Conservation (phyloP, 2,329 filamentous ascomycete species). For the Xylaria sp. region DNA sequence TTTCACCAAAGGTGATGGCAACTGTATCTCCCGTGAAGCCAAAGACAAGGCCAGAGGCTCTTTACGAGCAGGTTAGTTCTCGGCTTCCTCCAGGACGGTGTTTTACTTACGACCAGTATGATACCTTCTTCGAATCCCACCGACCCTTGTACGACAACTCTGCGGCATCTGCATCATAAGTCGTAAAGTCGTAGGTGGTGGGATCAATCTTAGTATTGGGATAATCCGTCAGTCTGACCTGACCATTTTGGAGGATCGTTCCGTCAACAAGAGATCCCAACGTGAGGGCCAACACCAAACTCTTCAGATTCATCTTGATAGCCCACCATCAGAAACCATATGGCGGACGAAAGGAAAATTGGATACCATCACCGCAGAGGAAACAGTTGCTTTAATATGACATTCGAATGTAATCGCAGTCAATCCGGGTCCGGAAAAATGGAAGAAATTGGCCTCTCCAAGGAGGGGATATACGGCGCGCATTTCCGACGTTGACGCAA, state of each 20-base stretch:
- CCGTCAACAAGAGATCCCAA: conserved; percentile 19
- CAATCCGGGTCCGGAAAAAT: neutral
- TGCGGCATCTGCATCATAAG: conserved; percentile 45
- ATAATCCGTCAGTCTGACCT: conserved; percentile 38
- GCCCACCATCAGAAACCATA: neutral
- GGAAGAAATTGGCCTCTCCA: conserved; percentile 3
- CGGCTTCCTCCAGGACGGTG: neutral
- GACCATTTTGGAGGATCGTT: conserved; percentile 39
- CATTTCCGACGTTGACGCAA: conserved; percentile 11
- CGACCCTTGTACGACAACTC: conserved; percentile 58
- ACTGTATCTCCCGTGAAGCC: conserved; percentile 50
- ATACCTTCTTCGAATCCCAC: conserved; percentile 56
- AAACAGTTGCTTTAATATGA: neutral
- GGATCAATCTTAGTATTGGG: conserved; percentile 37
- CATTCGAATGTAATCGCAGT: conserved; percentile 5
- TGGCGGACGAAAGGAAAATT: neutral
- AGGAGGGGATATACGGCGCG: conserved; percentile 6
- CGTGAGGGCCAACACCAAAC: conserved; percentile 12
- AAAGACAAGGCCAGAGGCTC: conserved; percentile 50
- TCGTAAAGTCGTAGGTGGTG: conserved; percentile 34
- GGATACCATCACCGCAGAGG: neutral
- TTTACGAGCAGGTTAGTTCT: conserved; percentile 22
- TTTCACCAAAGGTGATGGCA: conserved; percentile 49
- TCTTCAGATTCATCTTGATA: conserved; percentile 16
- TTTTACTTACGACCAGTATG: conserved; percentile 52